Conservation (phyloP, 495 filamentous ascomycete species). For the Cladorrhinum samala region DNA sequence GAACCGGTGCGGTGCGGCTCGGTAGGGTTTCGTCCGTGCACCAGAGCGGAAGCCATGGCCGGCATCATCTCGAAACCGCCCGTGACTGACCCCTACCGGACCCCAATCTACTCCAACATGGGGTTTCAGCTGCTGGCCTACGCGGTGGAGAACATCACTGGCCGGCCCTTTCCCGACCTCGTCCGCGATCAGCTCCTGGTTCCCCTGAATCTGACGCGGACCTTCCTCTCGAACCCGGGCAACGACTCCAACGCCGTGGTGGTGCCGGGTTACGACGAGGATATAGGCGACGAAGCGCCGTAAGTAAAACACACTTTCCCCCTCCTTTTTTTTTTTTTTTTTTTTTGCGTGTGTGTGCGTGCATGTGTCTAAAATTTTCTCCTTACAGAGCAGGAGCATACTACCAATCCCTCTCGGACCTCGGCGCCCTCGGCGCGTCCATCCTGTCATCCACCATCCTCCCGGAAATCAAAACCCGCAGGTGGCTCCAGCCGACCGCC, state of each 20-base stretch:
- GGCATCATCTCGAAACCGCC: background rate
- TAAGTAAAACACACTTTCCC: background rate
- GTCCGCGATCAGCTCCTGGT: constrained; percentile 8
- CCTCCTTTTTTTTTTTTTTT: too few species aligned
- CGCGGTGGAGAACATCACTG: constrained; percentile 16
- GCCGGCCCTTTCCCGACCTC: constrained; percentile 5
- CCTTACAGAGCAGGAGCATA: constrained; percentile 19
- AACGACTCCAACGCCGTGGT: constrained; percentile 7
- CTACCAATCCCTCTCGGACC: constrained; percentile 42
- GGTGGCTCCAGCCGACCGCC: constrained; percentile 48
- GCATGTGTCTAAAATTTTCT: too few species aligned
- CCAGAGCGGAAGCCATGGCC: constrained; percentile 8
- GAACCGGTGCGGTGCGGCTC: constrained; percentile 9
- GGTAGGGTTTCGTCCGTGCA: constrained; percentile 1
- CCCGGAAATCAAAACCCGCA: constrained; percentile 34
- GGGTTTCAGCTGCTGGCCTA: constrained; percentile 20
- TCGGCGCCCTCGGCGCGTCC: constrained; percentile 42
- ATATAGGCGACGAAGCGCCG: constrained; percentile 16
- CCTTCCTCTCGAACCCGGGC: constrained; percentile 11
- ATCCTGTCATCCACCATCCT: constrained; percentile 46
- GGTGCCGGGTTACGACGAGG: background rate
- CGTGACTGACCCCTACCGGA: constrained; percentile 1
- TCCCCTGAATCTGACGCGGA: constrained; percentile 12
- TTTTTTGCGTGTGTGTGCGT: too few species aligned
- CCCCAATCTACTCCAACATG: constrained; percentile 17